phyloP scores from a whole-genome alignment of 176 grass and related monocot species.

The Chrysopogon serrulatus region DNA sequence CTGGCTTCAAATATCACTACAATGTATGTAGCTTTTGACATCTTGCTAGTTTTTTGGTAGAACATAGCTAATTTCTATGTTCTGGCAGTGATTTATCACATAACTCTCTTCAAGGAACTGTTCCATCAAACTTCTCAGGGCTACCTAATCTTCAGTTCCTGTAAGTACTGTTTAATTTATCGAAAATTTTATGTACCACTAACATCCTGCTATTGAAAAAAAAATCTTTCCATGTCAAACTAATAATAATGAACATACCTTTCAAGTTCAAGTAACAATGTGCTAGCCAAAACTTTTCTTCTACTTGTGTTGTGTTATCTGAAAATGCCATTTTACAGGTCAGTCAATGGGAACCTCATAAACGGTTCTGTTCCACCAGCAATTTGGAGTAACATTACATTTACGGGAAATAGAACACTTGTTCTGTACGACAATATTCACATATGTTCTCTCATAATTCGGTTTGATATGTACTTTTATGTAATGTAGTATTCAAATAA shows the following conservation, averaged over 20 bases:
- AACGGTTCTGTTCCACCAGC: conserved; percentile 45
- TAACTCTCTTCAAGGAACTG: conserved; percentile 67
- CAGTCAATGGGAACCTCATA: conserved; percentile 46
- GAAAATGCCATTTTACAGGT: conserved; percentile 51
- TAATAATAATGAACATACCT: background rate
- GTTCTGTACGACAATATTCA: conserved; percentile 61
- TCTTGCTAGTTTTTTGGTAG: background rate
- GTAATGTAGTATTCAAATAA: conserved; percentile 25
- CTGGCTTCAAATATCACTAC: conserved; percentile 75
- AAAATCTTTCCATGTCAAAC: background rate
- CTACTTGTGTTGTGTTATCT: conserved; percentile 15
- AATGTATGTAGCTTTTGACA: conserved; percentile 50
- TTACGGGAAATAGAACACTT: conserved; percentile 59
- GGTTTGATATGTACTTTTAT: conserved; percentile 14
- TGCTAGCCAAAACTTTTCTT: background rate
- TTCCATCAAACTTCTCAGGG: conserved; percentile 70
- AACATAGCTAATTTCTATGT: conserved; percentile 12
- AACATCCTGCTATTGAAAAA: background rate
- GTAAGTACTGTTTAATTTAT: conserved; percentile 50
- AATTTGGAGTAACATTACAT: conserved; percentile 72
- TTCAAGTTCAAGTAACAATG: conserved; percentile 21
- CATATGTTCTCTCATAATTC: conserved; percentile 9
- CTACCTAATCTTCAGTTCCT: conserved; percentile 73
- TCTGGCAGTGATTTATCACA: conserved; percentile 67
- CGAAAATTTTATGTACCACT: background rate